phyloP scores from a whole-genome alignment of 1,139 yeast species.

The Hyphopichia buzzinii region DNA sequence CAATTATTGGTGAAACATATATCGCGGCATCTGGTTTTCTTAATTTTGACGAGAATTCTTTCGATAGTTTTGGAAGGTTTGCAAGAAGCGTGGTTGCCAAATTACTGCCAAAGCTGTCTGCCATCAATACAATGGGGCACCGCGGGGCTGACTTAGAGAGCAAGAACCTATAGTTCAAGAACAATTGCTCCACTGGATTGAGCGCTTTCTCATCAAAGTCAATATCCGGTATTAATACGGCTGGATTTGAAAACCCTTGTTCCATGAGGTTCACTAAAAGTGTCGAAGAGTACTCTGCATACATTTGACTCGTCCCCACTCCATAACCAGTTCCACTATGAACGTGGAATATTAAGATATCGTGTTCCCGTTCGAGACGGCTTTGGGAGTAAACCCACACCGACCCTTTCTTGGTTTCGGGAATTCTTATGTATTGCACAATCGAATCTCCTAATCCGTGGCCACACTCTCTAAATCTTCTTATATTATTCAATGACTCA shows the following conservation, averaged over 20 bases:
- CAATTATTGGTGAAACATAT: conserved; percentile 10
- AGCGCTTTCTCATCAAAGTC: conserved; percentile 1
- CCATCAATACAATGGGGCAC: conserved; percentile 10
- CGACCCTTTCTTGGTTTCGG: conserved; percentile 6
- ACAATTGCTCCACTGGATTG: conserved; percentile 3
- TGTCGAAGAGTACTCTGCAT: conserved; percentile 13
- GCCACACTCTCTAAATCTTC: conserved; percentile 11
- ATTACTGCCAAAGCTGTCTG: conserved; percentile 14
- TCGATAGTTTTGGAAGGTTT: conserved; percentile 1
- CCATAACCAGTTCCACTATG: conserved; percentile 13
- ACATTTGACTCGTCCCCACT: conserved; percentile 10
- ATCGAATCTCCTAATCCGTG: conserved; percentile 13
- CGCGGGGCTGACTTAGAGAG: neutral
- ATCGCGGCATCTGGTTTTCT: conserved; percentile 6
- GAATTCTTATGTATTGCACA: neutral
- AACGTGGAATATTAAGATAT: conserved; percentile 11
- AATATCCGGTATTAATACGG: conserved; percentile 10
- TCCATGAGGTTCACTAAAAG: conserved; percentile 12
- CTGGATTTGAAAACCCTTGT: conserved; percentile 16
- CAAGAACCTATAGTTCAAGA: conserved; percentile 6
- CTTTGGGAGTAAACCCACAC: conserved; percentile 11
- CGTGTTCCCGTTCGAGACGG: conserved; percentile 7
- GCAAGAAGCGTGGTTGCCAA: conserved; percentile 6
- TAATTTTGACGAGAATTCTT: neutral
- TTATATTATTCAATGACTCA: conserved; percentile 7